phyloP scores from a whole-genome alignment of 139 green algal species.

The Micractinium conductrix region DNA sequence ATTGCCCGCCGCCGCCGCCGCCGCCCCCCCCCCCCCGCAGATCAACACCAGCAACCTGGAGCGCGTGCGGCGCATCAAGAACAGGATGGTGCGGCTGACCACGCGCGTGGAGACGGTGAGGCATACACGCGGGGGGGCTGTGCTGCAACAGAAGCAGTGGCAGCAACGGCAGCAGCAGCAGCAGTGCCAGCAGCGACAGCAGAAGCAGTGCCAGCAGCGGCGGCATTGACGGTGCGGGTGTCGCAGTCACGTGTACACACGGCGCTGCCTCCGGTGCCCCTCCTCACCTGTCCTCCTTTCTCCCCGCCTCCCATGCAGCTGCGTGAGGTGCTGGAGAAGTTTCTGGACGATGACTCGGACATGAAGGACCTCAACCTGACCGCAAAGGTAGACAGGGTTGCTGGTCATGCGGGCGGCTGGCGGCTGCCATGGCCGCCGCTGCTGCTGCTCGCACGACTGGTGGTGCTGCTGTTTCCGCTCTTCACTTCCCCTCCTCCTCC shows the following conservation, averaged over 20 bases:
- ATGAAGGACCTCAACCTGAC: conserved; percentile 71
- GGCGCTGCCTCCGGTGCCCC: neutral
- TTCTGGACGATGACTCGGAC: conserved; percentile 68
- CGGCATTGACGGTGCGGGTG: too few relatives aligned
- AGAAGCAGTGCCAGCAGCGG: too few relatives aligned
- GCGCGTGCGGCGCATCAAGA: conserved; percentile 92
- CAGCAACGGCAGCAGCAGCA: too few relatives aligned
- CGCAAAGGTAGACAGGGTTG: conserved; percentile 37
- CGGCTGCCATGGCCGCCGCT: neutral
- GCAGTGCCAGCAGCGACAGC: neutral
- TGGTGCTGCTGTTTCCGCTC: too few relatives aligned
- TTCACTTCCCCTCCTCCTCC: too few relatives aligned
- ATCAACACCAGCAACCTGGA: conserved; percentile 84
- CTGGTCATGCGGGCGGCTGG: neutral
- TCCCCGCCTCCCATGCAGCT: conserved; percentile 9
- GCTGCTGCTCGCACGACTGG: neutral
- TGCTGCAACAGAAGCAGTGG: too few relatives aligned
- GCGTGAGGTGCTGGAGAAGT: conserved; percentile 66
- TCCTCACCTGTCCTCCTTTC: neutral
- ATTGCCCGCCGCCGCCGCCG: too few relatives aligned
- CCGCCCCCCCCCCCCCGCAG: conserved; percentile 24
- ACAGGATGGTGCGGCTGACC: conserved; percentile 59
- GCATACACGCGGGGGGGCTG: too few relatives aligned
- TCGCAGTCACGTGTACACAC: neutral
- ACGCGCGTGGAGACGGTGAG: conserved; percentile 59